Evolutionary conservation across 1,284 basidiomycete species (phyloP), one percentile per base, ranked within the genome.

Genomic region (Laetiporus sulphureus): DNA sequence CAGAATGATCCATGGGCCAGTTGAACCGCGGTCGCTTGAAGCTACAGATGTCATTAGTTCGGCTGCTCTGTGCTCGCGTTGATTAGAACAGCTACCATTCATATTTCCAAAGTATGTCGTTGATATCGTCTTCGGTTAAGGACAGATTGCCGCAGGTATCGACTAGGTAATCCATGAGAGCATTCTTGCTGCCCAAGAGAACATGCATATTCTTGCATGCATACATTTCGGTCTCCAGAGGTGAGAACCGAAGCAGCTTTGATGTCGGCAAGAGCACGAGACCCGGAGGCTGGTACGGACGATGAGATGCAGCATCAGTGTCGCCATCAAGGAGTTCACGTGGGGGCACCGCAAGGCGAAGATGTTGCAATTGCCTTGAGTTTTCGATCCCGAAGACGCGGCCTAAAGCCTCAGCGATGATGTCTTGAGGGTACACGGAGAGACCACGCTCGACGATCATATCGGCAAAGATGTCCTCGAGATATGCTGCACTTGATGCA

Each of bases 171-270:
- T 74, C 72, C n/a, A 52, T 55, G 7, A 87, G 60, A 1, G 80
- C 79, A 32, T 66, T 64, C 52, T 75, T 75, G 53, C 74, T 79
- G 19, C 73, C 74, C 16, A 87, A 63, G 3, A 87, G 55, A 5
- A 69, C 68, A 54, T 86, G 78, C 39, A 83, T 62, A 53, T 80
- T 69, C 58, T 77, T 78, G 61, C 73, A 77, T 7, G 76, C 68
- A 51, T 85, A 78, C 73, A 80, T 76, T 63, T 86, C 82, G 32
- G 85, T 62, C 54, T 83, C 81, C 2, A 58, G 53, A 8, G 79
- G 68, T 0, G 66, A 44, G 51, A 81, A 65, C 1, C 78, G 73
- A 34, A 85, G 66, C 54, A 80, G 80, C 4, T 69, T 75, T 25
- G 67, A 58, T 5, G 77, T 73, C 60, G 71, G 73, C 27, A 81